A percentile compares a stretch with the other conserved stretches of the same genome.
Evolutionary conservation across 495 filamentous ascomycete species (phyloP).

Genomic region (Aspergillus steynii): DNA sequence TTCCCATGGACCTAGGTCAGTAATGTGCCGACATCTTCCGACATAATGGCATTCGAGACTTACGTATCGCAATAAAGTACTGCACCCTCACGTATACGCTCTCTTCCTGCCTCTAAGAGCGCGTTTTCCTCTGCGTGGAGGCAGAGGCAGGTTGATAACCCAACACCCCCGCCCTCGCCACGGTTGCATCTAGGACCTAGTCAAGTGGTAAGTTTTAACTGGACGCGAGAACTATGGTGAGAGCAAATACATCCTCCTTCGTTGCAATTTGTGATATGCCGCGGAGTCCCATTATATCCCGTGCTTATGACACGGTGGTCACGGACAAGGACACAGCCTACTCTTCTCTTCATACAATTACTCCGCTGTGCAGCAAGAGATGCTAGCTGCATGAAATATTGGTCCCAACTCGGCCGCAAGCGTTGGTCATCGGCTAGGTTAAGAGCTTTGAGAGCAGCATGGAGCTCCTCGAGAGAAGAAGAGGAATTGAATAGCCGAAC

Average conservation of each 20-base stretch:
- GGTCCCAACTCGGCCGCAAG: slow-evolving; percentile 90
- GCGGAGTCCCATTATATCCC: slow-evolving; percentile 96
- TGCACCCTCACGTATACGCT: slow-evolving; percentile 75
- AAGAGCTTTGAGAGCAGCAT: slow-evolving; percentile 64
- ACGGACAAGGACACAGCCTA: slow-evolving; percentile 92
- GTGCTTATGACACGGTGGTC: slow-evolving; percentile 88
- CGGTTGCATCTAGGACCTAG: slow-evolving; percentile 76
- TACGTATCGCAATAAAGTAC: slow-evolving; percentile 91
- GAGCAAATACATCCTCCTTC: slow-evolving; percentile 77
- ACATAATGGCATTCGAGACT: slow-evolving; percentile 17
- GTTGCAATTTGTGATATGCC: slow-evolving; percentile 83
- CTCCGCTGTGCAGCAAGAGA: slow-evolving; percentile 86
- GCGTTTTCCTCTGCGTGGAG: slow-evolving; percentile 98
- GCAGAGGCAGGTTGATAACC: slow-evolving; percentile 84
- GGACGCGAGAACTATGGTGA: not conserved
- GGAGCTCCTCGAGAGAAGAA: slow-evolving; percentile 65
- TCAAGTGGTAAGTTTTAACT: not conserved
- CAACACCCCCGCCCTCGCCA: slow-evolving; percentile 66
- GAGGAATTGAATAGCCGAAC: slow-evolving; percentile 85
- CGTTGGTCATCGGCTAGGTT: slow-evolving; percentile 76
- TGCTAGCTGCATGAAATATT: slow-evolving; percentile 96
- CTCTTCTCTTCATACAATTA: slow-evolving; percentile 97
- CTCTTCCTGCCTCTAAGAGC: slow-evolving; percentile 87
- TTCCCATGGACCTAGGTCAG: slow-evolving; percentile 1
- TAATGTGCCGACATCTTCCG: not conserved